Evolutionary conservation across 2,329 filamentous ascomycete genomes (phyloP).

Genomic region (Aspergillus sp.): DNA sequence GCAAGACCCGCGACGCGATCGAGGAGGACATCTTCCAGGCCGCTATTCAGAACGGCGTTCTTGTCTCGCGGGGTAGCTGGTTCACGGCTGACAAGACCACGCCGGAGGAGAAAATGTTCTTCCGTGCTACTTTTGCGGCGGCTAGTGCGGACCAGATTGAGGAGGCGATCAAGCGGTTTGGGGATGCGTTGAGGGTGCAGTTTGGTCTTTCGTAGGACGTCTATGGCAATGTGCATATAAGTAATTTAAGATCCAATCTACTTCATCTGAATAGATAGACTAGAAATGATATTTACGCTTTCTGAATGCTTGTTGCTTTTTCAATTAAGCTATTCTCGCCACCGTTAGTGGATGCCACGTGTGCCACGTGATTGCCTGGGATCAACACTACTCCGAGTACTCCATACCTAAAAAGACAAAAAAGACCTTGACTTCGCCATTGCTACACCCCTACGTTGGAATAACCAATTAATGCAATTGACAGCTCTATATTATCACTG

Average conservation of each 20-base stretch:
- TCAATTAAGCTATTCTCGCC: too few relatives aligned
- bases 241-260: neutral
- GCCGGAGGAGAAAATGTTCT: conserved; percentile 62
- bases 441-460: too few relatives aligned
- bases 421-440: too few relatives aligned
- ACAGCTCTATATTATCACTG: neutral
- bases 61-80: conserved; percentile 83
- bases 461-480: too few relatives aligned
- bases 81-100: conserved; percentile 69
- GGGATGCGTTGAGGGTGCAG: conserved; percentile 60
- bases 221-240: neutral
- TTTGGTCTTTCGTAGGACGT: conserved; percentile 41
- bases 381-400: too few relatives aligned
- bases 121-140: conserved; percentile 83
- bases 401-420: too few relatives aligned
- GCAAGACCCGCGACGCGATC: conserved; percentile 44
- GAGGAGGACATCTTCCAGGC: conserved; percentile 82
- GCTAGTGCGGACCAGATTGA: conserved; percentile 65
- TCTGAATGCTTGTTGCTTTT: too few relatives aligned
- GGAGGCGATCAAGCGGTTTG: conserved; percentile 68
- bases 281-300: neutral
- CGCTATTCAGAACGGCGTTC: conserved; percentile 67
- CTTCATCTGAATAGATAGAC: neutral
- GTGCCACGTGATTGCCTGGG: neutral
- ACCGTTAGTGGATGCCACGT: neutral